A percentile compares a stretch with the other conserved stretches of the same genome.
phyloP scores from a whole-genome alignment of 2,329 filamentous ascomycete species.

The Fusarium pseudonygamai region DNA sequence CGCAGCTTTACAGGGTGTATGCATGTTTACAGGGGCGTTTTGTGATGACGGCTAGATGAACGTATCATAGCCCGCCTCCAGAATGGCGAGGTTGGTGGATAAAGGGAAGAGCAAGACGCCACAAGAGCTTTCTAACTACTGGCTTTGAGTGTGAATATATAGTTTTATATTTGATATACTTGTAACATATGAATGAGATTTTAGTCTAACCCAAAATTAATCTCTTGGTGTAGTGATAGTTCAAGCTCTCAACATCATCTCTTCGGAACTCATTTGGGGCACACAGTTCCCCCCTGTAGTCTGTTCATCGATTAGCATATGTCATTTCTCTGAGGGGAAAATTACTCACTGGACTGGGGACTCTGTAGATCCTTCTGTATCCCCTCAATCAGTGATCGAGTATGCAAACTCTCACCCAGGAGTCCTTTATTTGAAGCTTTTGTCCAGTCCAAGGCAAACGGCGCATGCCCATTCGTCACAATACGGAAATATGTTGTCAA shows the following conservation, averaged over 20 bases:
- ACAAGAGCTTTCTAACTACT: too few species aligned
- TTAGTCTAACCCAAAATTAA: neutral
- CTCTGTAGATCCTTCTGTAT: neutral
- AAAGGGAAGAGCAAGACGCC: rapidly evolving
- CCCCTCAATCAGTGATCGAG: neutral
- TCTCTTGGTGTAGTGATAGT: neutral
- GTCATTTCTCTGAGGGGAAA: rapidly evolving
- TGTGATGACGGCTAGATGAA: neutral
- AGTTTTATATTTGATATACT: rapidly evolving
- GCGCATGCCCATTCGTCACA: neutral
- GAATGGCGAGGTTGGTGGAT: rapidly evolving
- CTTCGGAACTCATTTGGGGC: neutral
- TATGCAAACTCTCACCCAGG: neutral
- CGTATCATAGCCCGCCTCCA: neutral
- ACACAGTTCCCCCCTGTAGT: neutral
- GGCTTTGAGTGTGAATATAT: rapidly evolving
- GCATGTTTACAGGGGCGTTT: neutral
- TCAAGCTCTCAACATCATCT: neutral
- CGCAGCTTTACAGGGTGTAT: neutral
- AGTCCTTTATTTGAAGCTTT: neutral
- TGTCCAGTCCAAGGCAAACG: neutral
- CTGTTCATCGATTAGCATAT: neutral
- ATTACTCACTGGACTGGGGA: neutral
- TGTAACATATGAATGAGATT: rapidly evolving
- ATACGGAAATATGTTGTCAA: neutral